Evolutionary conservation across 108 stramenopile genomes (phyloP).

Genomic region (Stephanodiscus minutulus): DNA sequence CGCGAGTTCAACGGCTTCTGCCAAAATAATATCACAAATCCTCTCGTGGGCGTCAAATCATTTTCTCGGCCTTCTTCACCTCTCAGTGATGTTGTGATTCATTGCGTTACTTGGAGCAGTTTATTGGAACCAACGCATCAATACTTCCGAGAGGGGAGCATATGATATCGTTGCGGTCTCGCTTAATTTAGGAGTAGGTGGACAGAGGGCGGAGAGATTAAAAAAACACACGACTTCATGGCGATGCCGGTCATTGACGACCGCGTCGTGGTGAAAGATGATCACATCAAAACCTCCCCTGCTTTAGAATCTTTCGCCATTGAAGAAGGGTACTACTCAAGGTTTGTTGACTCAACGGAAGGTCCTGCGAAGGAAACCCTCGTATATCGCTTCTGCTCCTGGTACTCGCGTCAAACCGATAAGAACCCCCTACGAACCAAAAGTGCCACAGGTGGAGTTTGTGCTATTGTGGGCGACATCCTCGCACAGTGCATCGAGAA

Average conservation of each 20-base stretch:
- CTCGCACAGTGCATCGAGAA: slow-evolving; percentile 7
- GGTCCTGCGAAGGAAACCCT: not conserved
- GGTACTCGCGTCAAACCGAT: not conserved
- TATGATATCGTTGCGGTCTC: no score
- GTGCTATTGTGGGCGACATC: not conserved
- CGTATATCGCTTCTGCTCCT: not conserved
- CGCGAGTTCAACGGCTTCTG: no score
- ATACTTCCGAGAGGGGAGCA: no score
- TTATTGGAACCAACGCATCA: no score
- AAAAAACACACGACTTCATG: no score
- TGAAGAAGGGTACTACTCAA: not conserved
- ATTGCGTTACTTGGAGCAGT: no score
- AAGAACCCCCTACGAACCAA: not conserved
- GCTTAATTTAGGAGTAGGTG: no score
- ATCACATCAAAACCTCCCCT: not conserved
- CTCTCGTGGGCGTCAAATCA: no score
- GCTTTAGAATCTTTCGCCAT: not conserved
- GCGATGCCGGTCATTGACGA: not conserved
- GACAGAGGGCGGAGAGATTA: no score
- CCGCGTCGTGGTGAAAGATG: not conserved
- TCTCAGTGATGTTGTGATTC: no score
- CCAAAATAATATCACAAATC: no score
- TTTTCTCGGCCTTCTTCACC: no score
- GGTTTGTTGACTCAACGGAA: not conserved
- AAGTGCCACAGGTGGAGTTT: not conserved